Percentiles rank a stretch among this genome's conserved stretches.
These are phyloP conservation scores for Bretschneidera sinensis DNA, from an alignment of 345 rosid genomes.

Conservation along the genomic window DNA sequence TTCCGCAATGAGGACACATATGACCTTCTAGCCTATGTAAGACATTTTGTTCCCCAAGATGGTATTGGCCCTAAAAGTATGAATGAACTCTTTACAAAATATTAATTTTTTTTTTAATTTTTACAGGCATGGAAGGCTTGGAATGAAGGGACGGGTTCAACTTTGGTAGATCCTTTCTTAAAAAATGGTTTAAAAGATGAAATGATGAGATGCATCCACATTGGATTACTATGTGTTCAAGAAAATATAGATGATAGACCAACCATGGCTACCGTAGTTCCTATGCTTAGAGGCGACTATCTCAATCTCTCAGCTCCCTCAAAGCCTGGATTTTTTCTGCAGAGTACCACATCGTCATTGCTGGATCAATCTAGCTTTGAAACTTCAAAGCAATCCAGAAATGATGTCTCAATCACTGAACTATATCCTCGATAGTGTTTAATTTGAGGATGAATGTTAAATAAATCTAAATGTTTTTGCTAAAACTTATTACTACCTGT, in stretches of 20 bases:
- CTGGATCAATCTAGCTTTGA: background rate
- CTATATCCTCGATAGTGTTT: slow-evolving; percentile 12
- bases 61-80: background rate
- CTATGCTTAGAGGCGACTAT: slow-evolving; percentile 34
- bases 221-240: slow-evolving; percentile 47
- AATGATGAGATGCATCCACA: slow-evolving; percentile 37
- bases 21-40: slow-evolving; percentile 29
- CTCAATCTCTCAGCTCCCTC: slow-evolving; percentile 35
- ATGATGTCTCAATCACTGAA: slow-evolving; percentile 25
- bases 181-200: slow-evolving; percentile 17
- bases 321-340: slow-evolving; percentile 29
- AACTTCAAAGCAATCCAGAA: background rate
- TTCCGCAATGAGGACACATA: background rate
- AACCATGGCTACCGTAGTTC: slow-evolving; percentile 32
- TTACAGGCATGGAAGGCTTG: slow-evolving; percentile 46
- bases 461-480: too few relatives aligned
- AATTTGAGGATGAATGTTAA: too few relatives aligned
- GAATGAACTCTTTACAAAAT: too few relatives aligned
- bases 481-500: too few relatives aligned
- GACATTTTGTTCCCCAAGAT: background rate
- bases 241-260: slow-evolving; percentile 32
- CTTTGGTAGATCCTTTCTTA: slow-evolving; percentile 28
- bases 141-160: slow-evolving; percentile 23
- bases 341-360: slow-evolving; percentile 7
- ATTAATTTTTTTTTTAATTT: background rate